A percentile compares a stretch with the other conserved stretches of the same genome.
These are phyloP conservation scores for Clitopilus passeckerianus DNA, from an alignment of 768 basidiomycete species.

Conservation along the genomic window DNA sequence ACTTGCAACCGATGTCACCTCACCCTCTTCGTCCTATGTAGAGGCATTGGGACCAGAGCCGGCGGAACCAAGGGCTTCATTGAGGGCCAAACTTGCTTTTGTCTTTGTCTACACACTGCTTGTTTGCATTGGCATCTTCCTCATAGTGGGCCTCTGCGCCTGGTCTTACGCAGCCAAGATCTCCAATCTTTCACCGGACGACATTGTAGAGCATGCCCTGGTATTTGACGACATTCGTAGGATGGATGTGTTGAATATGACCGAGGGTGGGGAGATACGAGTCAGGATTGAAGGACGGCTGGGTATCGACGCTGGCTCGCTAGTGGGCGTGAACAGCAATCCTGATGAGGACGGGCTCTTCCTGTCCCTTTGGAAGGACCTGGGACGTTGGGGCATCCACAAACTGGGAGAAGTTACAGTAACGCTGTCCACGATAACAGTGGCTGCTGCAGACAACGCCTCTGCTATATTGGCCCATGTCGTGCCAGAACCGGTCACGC, in stretches of 20 bases:
- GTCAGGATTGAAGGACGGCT: slow-evolving; percentile 49
- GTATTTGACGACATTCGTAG: slow-evolving; percentile 56
- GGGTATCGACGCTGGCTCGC: slow-evolving; percentile 64
- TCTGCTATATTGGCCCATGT: slow-evolving; percentile 40
- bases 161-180: slow-evolving; percentile 63
- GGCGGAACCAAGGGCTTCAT: not conserved
- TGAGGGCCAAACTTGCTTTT: slow-evolving; percentile 31
- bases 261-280: slow-evolving; percentile 54
- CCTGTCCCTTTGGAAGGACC: slow-evolving; percentile 51
- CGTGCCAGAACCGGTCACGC: slow-evolving; percentile 40
- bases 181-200: slow-evolving; percentile 48
- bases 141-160: slow-evolving; percentile 45
- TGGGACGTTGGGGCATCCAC: slow-evolving; percentile 66
- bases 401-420: slow-evolving; percentile 53
- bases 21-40: slow-evolving; percentile 22
- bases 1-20: slow-evolving; percentile 27
- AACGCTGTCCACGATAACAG: slow-evolving; percentile 42
- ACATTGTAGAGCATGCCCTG: slow-evolving; percentile 50
- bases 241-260: slow-evolving; percentile 59
- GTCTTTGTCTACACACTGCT: slow-evolving; percentile 59
- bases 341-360: slow-evolving; percentile 38
- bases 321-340: slow-evolving; percentile 49
- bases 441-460: slow-evolving; percentile 40
- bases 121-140: slow-evolving; percentile 39
- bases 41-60: not conserved